These are phyloP conservation scores for Tuber brumale DNA, from an alignment of 495 filamentous ascomycete species.

Conservation along the genomic window DNA sequence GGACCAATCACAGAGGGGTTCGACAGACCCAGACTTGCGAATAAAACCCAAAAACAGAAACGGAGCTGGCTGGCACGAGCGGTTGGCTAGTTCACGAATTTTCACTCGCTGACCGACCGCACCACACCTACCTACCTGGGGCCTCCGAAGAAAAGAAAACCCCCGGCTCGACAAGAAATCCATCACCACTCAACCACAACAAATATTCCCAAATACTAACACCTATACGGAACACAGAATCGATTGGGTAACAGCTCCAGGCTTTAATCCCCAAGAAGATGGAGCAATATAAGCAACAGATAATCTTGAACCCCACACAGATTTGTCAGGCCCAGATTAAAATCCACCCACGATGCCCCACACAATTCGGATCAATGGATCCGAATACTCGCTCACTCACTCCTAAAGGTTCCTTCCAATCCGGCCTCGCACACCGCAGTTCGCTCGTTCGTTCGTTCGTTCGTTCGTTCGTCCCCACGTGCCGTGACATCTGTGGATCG, in stretches of 20 bases:
- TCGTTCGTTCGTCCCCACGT: background rate
- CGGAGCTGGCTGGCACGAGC: background rate
- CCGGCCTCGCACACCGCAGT: background rate
- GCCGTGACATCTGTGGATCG: background rate
- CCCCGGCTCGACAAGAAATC: background rate
- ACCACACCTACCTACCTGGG: too few species aligned
- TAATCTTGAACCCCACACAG: background rate
- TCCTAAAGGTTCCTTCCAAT: too few species aligned
- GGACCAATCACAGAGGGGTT: too few species aligned
- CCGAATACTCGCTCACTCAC: too few species aligned
- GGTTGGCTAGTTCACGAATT: background rate
- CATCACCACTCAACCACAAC: background rate
- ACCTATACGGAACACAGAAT: background rate
- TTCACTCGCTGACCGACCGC: background rate
- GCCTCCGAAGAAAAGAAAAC: too few species aligned
- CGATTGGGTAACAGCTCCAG: background rate
- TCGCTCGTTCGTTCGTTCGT: too few species aligned
- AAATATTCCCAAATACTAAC: background rate
- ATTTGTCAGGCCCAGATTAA: background rate
- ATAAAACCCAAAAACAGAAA: background rate
- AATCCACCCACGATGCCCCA: background rate
- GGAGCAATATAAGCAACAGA: background rate
- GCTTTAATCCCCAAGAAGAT: background rate
- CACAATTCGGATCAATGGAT: too few species aligned
- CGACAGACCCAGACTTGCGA: background rate